Conservation (phyloP, 139 green algal genomes). For the Closterium sp. region DNA sequence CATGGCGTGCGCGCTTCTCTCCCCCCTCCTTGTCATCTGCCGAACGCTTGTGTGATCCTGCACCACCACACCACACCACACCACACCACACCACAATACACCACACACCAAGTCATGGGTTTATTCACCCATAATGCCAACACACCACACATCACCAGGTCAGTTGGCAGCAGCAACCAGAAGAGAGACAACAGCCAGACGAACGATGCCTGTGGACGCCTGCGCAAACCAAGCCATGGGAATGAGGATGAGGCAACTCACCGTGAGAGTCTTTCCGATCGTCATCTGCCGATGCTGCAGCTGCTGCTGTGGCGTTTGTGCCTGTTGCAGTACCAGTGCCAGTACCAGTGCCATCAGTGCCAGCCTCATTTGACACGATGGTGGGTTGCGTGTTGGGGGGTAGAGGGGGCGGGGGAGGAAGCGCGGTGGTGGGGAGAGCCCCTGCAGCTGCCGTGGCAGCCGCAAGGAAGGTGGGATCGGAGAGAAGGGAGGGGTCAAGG, state of each 20-base stretch:
- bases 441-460: too few relatives aligned
- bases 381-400: background rate
- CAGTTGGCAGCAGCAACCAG: too few relatives aligned
- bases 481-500: background rate
- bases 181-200: too few relatives aligned
- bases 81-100: too few relatives aligned
- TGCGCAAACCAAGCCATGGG: too few relatives aligned
- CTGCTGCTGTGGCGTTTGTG: background rate
- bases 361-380: background rate
- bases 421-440: background rate
- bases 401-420: background rate
- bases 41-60: background rate
- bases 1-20: background rate
- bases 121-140: too few relatives aligned
- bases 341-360: background rate
- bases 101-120: too few relatives aligned
- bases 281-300: background rate
- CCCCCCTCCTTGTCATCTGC: background rate
- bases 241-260: background rate
- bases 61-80: background rate
- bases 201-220: too few relatives aligned
- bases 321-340: background rate
- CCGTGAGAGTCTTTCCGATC: background rate
- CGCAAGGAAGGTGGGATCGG: background rate
- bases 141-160: too few relatives aligned